phyloP scores from a whole-genome alignment of 345 rosid species.

The Salix brachista region DNA sequence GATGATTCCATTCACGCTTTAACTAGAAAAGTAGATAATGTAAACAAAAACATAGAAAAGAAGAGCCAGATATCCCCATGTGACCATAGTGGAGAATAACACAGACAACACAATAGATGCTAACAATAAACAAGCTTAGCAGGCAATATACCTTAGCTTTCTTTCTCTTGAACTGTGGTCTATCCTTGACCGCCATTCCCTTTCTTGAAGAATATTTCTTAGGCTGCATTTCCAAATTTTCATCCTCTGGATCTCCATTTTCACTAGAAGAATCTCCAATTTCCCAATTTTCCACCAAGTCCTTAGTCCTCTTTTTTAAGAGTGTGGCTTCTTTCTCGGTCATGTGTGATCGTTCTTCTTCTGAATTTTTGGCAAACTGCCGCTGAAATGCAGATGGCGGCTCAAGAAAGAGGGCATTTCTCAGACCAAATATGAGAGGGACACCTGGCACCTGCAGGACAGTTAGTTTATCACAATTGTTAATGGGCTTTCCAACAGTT shows the following conservation, averaged over 20 bases:
- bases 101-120: neutral
- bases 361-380: conserved; percentile 51
- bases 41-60: neutral
- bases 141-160: conserved; percentile 55
- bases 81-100: neutral
- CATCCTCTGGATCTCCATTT: conserved; percentile 32
- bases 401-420: conserved; percentile 72
- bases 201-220: conserved; percentile 27
- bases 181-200: conserved; percentile 47
- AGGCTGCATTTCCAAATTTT: conserved; percentile 18
- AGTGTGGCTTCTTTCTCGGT: conserved; percentile 40
- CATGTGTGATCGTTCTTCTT: conserved; percentile 55
- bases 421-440: conserved; percentile 71
- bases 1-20: neutral
- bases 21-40: neutral
- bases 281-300: conserved; percentile 29
- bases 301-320: conserved; percentile 39
- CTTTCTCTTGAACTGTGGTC: conserved; percentile 74
- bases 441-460: conserved; percentile 63
- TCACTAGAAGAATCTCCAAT: conserved; percentile 24
- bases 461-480: neutral
- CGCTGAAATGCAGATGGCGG: conserved; percentile 74
- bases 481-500: neutral
- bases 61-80: neutral
- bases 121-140: neutral